phyloP scores from a whole-genome alignment of 2,329 filamentous ascomycete species.

The Leptographium lundbergii region DNA sequence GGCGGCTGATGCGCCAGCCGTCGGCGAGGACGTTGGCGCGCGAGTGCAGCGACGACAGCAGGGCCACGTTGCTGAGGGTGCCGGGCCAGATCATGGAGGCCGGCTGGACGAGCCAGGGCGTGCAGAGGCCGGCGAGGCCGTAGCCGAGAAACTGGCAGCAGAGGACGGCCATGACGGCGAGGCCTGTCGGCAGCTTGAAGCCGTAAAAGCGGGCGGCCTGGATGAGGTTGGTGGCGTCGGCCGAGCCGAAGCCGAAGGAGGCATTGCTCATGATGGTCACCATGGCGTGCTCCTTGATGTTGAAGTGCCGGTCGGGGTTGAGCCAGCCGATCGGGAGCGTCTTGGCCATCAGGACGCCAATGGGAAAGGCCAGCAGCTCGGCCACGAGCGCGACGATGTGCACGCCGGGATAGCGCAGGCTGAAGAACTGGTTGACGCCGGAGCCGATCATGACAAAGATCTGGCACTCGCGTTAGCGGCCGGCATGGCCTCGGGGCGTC shows the following conservation, averaged over 20 bases:
- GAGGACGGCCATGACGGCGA: slow-evolving; percentile 24
- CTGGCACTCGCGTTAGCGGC: not conserved
- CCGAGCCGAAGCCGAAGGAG: slow-evolving; percentile 30
- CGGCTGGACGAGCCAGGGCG: slow-evolving; percentile 24
- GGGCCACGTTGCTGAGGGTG: slow-evolving; percentile 23
- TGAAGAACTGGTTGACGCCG: slow-evolving; percentile 34
- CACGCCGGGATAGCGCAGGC: slow-evolving; percentile 30
- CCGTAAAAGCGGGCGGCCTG: slow-evolving; percentile 29
- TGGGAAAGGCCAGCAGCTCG: slow-evolving; percentile 29
- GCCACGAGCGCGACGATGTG: slow-evolving; percentile 32
- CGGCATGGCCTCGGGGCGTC: no score
- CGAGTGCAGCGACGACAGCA: slow-evolving; percentile 24
- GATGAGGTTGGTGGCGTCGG: slow-evolving; percentile 32
- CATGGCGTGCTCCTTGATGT: slow-evolving; percentile 32
- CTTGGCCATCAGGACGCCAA: slow-evolving; percentile 26
- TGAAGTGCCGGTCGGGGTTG: slow-evolving; percentile 30
- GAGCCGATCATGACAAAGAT: slow-evolving; percentile 32
- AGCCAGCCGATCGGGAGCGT: slow-evolving; percentile 24
- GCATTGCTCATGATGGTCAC: slow-evolving; percentile 36
- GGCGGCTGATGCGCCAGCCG: slow-evolving; percentile 44
- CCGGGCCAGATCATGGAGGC: slow-evolving; percentile 26
- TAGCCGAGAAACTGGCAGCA: slow-evolving; percentile 26
- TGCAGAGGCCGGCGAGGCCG: slow-evolving; percentile 24
- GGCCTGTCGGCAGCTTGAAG: slow-evolving; percentile 24
- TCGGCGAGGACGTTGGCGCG: slow-evolving; percentile 23